Percentiles rank a stretch among this genome's conserved stretches.
Conservation (phyloP, 2,329 filamentous ascomycete genomes). For the Geosmithia putterillii region DNA sequence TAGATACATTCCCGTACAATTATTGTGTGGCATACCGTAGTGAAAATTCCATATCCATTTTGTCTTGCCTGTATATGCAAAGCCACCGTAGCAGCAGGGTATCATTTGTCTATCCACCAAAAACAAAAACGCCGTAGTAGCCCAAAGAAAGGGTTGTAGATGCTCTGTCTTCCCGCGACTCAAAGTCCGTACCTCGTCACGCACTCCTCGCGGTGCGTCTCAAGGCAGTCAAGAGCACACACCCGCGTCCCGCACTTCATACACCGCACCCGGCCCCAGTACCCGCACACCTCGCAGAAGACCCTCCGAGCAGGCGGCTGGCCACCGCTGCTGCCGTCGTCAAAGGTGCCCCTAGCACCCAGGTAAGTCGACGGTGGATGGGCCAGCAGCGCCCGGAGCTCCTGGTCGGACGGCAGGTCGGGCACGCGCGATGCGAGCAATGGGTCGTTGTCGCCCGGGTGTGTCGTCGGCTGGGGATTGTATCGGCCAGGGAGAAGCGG, state of each 20-base stretch:
- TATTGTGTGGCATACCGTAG: too few relatives aligned
- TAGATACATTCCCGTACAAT: too few relatives aligned
- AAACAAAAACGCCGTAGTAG: slow-evolving; percentile 9
- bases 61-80: background rate
- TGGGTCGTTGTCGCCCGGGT: slow-evolving; percentile 40
- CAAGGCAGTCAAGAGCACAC: slow-evolving; percentile 66
- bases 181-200: slow-evolving; percentile 48
- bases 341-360: slow-evolving; percentile 43
- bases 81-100: background rate
- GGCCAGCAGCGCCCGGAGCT: slow-evolving; percentile 51
- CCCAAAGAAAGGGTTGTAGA: background rate
- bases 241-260: slow-evolving; percentile 66
- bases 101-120: slow-evolving; percentile 1
- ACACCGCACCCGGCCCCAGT: slow-evolving; percentile 68
- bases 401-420: slow-evolving; percentile 41
- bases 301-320: slow-evolving; percentile 38
- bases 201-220: slow-evolving; percentile 59
- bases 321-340: slow-evolving; percentile 6
- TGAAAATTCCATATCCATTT: too few relatives aligned
- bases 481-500: slow-evolving; percentile 21
- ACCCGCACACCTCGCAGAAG: slow-evolving; percentile 73
- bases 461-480: slow-evolving; percentile 18
- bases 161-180: slow-evolving; percentile 3
- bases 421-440: slow-evolving; percentile 48
- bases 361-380: slow-evolving; percentile 56